Conservation (phyloP, 176 grass and related monocot species). For the Chloris gayana region DNA sequence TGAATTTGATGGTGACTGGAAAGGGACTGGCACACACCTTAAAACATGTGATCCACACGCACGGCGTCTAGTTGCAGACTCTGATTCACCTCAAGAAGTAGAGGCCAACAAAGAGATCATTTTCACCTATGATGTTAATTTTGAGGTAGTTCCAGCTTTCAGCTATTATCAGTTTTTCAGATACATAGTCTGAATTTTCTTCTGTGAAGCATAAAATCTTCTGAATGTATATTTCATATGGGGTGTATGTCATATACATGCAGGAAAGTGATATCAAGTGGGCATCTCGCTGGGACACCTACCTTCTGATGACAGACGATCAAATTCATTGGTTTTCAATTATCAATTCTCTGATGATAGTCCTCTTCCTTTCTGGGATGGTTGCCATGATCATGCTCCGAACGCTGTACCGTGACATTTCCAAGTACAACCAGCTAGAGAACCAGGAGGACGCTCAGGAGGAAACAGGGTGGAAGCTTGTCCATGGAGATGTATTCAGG, state of each 20-base stretch:
- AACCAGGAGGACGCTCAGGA: conserved; percentile 92
- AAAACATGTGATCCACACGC: conserved; percentile 77
- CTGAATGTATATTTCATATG: conserved; percentile 4
- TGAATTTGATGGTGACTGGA: conserved; percentile 74
- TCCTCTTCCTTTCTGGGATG: conserved; percentile 90
- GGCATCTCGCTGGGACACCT: conserved; percentile 97
- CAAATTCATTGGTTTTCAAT: conserved; percentile 98
- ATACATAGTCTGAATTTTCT: conserved; percentile 7
- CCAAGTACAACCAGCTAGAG: conserved; percentile 90
- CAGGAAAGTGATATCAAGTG: conserved; percentile 89
- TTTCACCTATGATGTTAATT: conserved; percentile 80
- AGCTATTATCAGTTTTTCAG: conserved; percentile 12
- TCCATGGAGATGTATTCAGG: conserved; percentile 92
- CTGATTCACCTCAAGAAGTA: conserved; percentile 78
- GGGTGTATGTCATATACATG: not conserved
- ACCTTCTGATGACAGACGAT: conserved; percentile 89
- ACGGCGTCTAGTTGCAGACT: conserved; percentile 45
- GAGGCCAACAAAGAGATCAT: conserved; percentile 67
- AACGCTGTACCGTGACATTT: conserved; percentile 79
- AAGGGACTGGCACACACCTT: conserved; percentile 45
- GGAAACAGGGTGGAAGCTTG: conserved; percentile 96
- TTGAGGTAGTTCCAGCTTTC: conserved; percentile 49
- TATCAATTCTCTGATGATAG: conserved; percentile 87
- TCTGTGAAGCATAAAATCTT: not conserved
- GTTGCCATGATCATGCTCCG: conserved; percentile 97